Evolutionary conservation across 768 basidiomycete species (phyloP).

Genomic region (Wakefieldia striispora): DNA sequence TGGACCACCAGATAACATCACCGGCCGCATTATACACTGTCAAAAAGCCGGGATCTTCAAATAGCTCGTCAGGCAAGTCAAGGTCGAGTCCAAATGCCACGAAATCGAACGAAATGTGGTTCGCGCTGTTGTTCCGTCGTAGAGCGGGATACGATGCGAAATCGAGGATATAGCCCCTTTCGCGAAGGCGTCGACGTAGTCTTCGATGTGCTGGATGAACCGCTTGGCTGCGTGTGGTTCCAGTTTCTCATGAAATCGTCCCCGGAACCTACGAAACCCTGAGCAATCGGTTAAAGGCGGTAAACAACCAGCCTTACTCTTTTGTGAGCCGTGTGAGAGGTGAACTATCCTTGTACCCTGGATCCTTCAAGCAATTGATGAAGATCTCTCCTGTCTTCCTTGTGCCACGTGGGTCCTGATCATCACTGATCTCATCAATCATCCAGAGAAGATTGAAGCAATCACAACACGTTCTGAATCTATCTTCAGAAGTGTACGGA

Average conservation of each 20-base stretch:
- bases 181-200: constrained; percentile 59
- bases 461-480: constrained; percentile 61
- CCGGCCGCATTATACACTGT: constrained; percentile 56
- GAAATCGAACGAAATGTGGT: constrained; percentile 60
- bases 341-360: constrained; percentile 54
- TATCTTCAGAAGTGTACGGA: constrained; percentile 54
- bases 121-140: constrained; percentile 69
- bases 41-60: constrained; percentile 54
- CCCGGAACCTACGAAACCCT: constrained; percentile 45
- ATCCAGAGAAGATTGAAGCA: constrained; percentile 62
- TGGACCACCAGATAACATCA: constrained; percentile 70
- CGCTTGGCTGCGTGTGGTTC: constrained; percentile 42
- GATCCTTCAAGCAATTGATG: constrained; percentile 50
- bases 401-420: constrained; percentile 57
- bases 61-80: constrained; percentile 62
- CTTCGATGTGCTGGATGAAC: constrained; percentile 51
- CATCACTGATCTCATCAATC: constrained; percentile 68
- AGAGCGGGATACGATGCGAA: constrained; percentile 52
- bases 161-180: constrained; percentile 52
- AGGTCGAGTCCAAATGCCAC: constrained; percentile 60
- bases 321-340: constrained; percentile 56
- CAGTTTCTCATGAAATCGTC: constrained; percentile 41
- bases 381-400: constrained; percentile 51
- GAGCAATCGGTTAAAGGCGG: neutral
- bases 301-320: constrained; percentile 41